Percentiles rank a stretch among this genome's conserved stretches.
Conservation (phyloP, 2,329 filamentous ascomycete genomes). For the Lachnellula cervina region DNA sequence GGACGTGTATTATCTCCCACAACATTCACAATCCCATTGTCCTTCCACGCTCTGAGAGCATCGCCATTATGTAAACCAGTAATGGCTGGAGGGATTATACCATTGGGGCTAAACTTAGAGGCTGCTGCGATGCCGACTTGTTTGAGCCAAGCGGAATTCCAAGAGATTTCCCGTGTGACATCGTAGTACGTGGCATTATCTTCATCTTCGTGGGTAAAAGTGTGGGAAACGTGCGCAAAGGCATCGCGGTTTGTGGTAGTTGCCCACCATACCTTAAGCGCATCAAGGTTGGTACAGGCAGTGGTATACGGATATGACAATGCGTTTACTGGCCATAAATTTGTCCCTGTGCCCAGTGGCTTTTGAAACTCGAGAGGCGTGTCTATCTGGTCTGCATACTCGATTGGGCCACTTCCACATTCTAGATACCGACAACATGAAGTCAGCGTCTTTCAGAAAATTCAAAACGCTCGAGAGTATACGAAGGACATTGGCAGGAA, state of each 20-base stretch:
- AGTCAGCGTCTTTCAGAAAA: no score
- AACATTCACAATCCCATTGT: constrained; percentile 54
- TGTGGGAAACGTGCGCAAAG: constrained; percentile 58
- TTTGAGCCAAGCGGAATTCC: constrained; percentile 55
- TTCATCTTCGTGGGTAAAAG: constrained; percentile 54
- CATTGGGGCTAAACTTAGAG: constrained; percentile 45
- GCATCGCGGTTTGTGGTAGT: constrained; percentile 44
- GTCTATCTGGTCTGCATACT: constrained; percentile 41
- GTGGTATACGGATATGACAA: constrained; percentile 20
- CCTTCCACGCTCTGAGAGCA: constrained; percentile 53
- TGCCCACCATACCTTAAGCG: constrained; percentile 50
- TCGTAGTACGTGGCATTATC: constrained; percentile 58
- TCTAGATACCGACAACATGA: background rate
- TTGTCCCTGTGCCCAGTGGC: constrained; percentile 45
- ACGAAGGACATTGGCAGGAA: no score
- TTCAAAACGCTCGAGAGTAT: no score
- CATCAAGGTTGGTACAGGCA: constrained; percentile 45
- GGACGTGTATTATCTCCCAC: constrained; percentile 61
- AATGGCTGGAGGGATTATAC: constrained; percentile 58
- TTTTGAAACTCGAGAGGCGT: constrained; percentile 43
- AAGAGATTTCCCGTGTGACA: constrained; percentile 51
- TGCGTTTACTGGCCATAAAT: constrained; percentile 41
- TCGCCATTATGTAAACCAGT: constrained; percentile 62
- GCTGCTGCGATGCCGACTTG: constrained; percentile 46
- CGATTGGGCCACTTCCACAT: constrained; percentile 34